Evolutionary conservation across 1,284 basidiomycete genomes (phyloP).

Genomic region (Fomitopsis pinicola): DNA sequence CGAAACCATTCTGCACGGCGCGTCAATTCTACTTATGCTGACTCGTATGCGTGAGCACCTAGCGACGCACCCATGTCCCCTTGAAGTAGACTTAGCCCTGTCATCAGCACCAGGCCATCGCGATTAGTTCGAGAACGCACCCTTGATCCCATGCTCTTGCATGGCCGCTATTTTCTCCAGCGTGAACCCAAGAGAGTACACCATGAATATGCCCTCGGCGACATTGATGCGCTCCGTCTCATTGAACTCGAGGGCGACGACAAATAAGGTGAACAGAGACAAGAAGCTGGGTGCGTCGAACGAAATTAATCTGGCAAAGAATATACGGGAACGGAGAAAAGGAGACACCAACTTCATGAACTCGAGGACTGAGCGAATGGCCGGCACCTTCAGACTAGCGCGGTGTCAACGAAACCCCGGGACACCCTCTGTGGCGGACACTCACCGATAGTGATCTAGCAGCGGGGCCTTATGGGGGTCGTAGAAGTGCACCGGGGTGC

Average conservation of each 20-base stretch:
- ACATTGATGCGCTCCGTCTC: conserved; percentile 57
- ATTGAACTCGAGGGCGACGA: conserved; percentile 77
- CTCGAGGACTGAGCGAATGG: conserved; percentile 85
- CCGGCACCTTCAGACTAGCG: conserved; percentile 84
- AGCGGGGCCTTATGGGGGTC: conserved; percentile 90
- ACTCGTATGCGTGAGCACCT: background rate
- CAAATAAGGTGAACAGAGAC: conserved; percentile 78
- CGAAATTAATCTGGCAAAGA: background rate
- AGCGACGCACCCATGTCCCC: conserved; percentile 66
- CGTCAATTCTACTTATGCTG: background rate
- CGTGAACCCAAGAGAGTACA: conserved; percentile 84
- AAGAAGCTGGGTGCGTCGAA: conserved; percentile 57
- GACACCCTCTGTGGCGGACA: background rate
- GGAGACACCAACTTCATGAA: conserved; percentile 63
- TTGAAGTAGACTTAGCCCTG: conserved; percentile 63
- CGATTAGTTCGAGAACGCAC: conserved; percentile 28
- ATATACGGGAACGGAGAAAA: background rate
- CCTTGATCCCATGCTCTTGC: conserved; percentile 90
- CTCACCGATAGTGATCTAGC: conserved; percentile 87
- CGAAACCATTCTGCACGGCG: conserved; percentile 77
- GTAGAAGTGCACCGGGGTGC: conserved; percentile 88
- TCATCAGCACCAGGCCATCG: background rate
- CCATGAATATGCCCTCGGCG: conserved; percentile 73
- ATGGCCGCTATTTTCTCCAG: conserved; percentile 91
- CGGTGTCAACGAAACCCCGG: background rate